A percentile compares a stretch with the other conserved stretches of the same genome.
phyloP scores from a whole-genome alignment of 148 eudicot species.

The Beta vulgaris region DNA sequence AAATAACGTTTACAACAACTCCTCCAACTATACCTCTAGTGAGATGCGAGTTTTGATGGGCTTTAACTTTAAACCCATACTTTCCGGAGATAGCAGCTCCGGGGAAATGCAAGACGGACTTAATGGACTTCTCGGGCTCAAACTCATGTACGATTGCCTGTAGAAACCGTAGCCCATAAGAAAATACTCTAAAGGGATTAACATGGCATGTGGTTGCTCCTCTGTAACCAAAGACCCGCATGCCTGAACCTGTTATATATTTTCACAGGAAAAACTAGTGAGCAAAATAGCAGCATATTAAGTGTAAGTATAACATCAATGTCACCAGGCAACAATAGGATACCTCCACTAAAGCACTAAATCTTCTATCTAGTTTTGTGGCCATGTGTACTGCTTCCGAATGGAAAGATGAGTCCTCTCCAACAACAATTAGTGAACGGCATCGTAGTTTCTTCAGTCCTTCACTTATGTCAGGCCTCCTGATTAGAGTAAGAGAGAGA shows the following conservation, averaged over 20 bases:
- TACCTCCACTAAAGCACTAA: conserved; percentile 93
- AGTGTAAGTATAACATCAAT: not conserved
- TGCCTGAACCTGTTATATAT: conserved; percentile 62
- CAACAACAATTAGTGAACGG: conserved; percentile 78
- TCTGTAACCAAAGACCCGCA: conserved; percentile 95
- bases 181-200: conserved; percentile 85
- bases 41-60: conserved; percentile 83
- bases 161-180: conserved; percentile 87
- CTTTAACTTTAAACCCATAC: conserved; percentile 95
- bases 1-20: conserved; percentile 27
- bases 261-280: not conserved
- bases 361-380: conserved; percentile 79
- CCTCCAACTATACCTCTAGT: conserved; percentile 33
- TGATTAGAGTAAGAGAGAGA: conserved; percentile 23
- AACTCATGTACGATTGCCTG: conserved; percentile 57
- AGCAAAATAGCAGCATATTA: not conserved
- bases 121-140: conserved; percentile 94
- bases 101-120: conserved; percentile 88
- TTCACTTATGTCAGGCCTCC: conserved; percentile 80
- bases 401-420: conserved; percentile 89
- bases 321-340: not conserved
- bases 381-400: conserved; percentile 87
- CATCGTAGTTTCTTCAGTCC: conserved; percentile 70
- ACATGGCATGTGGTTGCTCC: conserved; percentile 93
- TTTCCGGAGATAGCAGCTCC: conserved; percentile 96